A percentile compares a stretch with the other conserved stretches of the same genome.
phyloP scores from a whole-genome alignment of 1,139 yeast species.

The Hansenula lynferdii region DNA sequence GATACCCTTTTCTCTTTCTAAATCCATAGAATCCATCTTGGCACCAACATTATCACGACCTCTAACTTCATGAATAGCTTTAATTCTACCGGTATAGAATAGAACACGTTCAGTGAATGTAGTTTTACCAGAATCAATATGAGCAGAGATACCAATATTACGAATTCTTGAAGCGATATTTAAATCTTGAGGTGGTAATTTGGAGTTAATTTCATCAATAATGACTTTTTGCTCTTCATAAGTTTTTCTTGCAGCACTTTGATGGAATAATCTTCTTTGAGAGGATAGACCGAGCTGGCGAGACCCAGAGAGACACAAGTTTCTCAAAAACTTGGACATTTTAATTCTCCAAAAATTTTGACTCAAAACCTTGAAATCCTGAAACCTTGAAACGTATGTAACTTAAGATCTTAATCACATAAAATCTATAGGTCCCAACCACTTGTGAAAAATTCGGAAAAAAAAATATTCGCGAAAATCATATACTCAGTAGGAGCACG shows the following conservation, averaged over 20 bases:
- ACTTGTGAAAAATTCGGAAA: slow-evolving; percentile 1
- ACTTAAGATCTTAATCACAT: background rate
- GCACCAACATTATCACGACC: slow-evolving; percentile 99
- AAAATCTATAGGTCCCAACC: background rate
- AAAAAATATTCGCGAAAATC: slow-evolving; percentile 1
- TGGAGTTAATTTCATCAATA: slow-evolving; percentile 50
- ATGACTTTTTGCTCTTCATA: slow-evolving; percentile 72
- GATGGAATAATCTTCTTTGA: slow-evolving; percentile 23
- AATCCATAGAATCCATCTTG: slow-evolving; percentile 97
- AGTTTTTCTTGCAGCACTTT: slow-evolving; percentile 22
- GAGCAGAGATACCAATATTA: slow-evolving; percentile 97
- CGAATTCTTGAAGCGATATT: slow-evolving; percentile 57
- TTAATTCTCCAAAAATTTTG: too few species aligned
- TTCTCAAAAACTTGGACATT: slow-evolving; percentile 17
- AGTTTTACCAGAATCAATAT: slow-evolving; percentile 95
- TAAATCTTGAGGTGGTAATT: slow-evolving; percentile 54
- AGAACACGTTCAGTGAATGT: slow-evolving; percentile 96
- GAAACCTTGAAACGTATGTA: background rate
- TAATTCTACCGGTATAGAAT: slow-evolving; percentile 94
- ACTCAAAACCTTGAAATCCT: background rate
- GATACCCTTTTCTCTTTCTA: slow-evolving; percentile 96
- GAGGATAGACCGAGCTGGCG: slow-evolving; percentile 7
- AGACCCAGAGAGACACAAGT: slow-evolving; percentile 9
- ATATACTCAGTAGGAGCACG: too few species aligned
- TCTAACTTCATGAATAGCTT: slow-evolving; percentile 96